Conservation (phyloP, 2,329 filamentous ascomycete genomes). For the Penicillium capsulatum region DNA sequence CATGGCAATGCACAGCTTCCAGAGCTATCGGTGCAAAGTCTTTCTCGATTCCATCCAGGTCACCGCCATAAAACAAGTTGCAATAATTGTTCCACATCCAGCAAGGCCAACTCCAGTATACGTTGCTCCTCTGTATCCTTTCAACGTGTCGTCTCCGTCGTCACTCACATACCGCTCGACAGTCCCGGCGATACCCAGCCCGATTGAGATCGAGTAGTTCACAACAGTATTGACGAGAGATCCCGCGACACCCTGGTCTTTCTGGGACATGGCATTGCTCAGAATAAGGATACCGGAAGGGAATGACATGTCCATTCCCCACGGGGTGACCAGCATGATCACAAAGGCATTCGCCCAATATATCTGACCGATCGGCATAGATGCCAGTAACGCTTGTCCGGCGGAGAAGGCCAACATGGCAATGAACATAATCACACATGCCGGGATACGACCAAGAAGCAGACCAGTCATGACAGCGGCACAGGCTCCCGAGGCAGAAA, state of each 20-base stretch:
- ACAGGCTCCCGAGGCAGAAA: conserved; percentile 27
- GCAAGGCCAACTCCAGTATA: conserved; percentile 40
- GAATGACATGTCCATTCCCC: conserved; percentile 58
- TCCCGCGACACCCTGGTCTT: conserved; percentile 51
- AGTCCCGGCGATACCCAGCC: conserved; percentile 63
- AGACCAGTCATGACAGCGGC: conserved; percentile 35
- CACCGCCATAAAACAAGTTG: conserved; percentile 15
- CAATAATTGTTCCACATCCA: conserved; percentile 17
- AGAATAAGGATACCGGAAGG: conserved; percentile 61
- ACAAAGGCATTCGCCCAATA: conserved; percentile 43
- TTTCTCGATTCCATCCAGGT: conserved; percentile 10
- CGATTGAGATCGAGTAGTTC: conserved; percentile 66
- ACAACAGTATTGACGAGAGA: conserved; percentile 61
- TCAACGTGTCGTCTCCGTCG: conserved; percentile 33
- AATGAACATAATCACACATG: conserved; percentile 36
- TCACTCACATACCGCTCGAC: conserved; percentile 51
- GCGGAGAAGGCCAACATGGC: conserved; percentile 30
- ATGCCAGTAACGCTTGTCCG: conserved; percentile 40
- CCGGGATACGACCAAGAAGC: conserved; percentile 30
- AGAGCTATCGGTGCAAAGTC: background rate
- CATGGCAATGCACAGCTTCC: too few species aligned
- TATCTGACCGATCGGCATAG: conserved; percentile 37
- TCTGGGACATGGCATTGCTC: conserved; percentile 48
- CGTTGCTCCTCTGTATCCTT: conserved; percentile 40
- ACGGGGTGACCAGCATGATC: conserved; percentile 27